Evolutionary conservation across 2,329 filamentous ascomycete species (phyloP).

Genomic region (Colletotrichum noveboracense): DNA sequence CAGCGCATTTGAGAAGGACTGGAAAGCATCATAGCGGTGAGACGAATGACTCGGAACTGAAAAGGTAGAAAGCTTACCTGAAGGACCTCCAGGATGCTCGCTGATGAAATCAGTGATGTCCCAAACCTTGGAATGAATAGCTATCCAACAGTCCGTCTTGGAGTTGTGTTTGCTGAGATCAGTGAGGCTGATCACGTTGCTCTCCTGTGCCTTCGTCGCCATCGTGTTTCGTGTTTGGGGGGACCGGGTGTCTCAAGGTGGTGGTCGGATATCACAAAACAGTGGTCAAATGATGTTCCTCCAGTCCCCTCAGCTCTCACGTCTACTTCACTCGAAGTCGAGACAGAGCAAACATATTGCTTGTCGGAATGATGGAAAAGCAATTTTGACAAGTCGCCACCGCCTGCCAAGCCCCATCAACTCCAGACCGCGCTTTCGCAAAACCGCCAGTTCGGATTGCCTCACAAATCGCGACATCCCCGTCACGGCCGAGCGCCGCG

Average conservation of each 20-base stretch:
- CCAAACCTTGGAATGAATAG: slow-evolving; percentile 71
- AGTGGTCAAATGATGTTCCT: background rate
- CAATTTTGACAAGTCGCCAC: background rate
- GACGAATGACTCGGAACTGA: background rate
- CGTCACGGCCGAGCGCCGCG: background rate
- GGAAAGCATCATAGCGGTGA: slow-evolving; percentile 30
- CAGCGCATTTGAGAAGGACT: slow-evolving; percentile 49
- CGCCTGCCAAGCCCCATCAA: background rate
- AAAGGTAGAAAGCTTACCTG: slow-evolving; percentile 27
- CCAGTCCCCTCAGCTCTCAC: background rate
- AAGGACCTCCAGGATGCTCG: slow-evolving; percentile 40
- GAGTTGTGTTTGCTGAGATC: slow-evolving; percentile 54
- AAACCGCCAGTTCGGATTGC: background rate
- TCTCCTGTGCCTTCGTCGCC: background rate
- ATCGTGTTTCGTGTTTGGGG: background rate
- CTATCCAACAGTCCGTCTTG: slow-evolving; percentile 66
- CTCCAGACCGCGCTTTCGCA: background rate
- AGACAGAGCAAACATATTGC: background rate
- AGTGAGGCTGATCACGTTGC: slow-evolving; percentile 23
- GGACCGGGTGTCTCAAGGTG: background rate
- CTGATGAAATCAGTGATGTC: slow-evolving; percentile 70
- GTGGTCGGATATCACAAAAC: background rate
- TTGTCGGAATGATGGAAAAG: background rate
- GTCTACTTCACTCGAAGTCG: background rate
- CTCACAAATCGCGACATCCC: slow-evolving; percentile 3